Percentiles rank a stretch among this genome's conserved stretches.
These are phyloP conservation scores for Zanthoxylum bungeanum DNA, from an alignment of 345 rosid species.

Conservation along the genomic window DNA sequence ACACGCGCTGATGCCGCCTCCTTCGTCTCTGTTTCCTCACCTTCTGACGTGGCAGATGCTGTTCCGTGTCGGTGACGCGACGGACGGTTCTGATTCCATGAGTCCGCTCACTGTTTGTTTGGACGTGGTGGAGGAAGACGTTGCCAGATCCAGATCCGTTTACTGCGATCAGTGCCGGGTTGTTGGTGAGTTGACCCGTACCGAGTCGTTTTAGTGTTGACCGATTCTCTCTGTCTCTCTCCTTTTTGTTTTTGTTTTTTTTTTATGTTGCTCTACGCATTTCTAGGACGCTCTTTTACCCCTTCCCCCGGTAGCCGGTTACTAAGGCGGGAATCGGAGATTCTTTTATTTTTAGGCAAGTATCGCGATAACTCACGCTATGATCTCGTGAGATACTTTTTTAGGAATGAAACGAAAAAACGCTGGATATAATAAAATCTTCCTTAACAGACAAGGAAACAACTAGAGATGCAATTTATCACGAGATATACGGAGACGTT, in stretches of 20 bases:
- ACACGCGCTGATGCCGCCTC: slow-evolving; percentile 51
- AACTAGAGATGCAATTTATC: too few relatives aligned
- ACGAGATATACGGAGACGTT: too few relatives aligned
- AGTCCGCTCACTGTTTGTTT: slow-evolving; percentile 35
- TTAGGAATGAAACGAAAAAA: too few relatives aligned
- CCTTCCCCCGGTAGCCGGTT: slow-evolving; percentile 21
- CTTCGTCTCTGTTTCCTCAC: slow-evolving; percentile 48
- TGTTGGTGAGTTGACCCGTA: slow-evolving; percentile 58
- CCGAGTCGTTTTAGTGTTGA: slow-evolving; percentile 22
- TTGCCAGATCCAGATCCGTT: slow-evolving; percentile 65
- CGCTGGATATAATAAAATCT: background rate
- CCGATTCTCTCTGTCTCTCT: slow-evolving; percentile 14
- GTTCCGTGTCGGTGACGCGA: slow-evolving; percentile 46
- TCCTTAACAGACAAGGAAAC: background rate
- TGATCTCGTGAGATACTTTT: slow-evolving; percentile 11
- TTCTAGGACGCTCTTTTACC: slow-evolving; percentile 6
- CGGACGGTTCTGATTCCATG: slow-evolving; percentile 26
- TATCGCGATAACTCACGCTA: background rate
- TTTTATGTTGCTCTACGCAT: slow-evolving; percentile 13
- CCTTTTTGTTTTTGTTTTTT: background rate
- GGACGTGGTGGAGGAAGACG: slow-evolving; percentile 73
- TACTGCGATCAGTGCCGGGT: slow-evolving; percentile 83
- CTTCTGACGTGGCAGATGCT: slow-evolving; percentile 57
- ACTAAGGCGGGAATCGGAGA: slow-evolving; percentile 27
- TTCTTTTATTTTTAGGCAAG: background rate